Evolutionary conservation across 2,329 filamentous ascomycete genomes (phyloP), one percentile per base, ranked within the genome.

Genomic region (Thielaviopsis populi): DNA sequence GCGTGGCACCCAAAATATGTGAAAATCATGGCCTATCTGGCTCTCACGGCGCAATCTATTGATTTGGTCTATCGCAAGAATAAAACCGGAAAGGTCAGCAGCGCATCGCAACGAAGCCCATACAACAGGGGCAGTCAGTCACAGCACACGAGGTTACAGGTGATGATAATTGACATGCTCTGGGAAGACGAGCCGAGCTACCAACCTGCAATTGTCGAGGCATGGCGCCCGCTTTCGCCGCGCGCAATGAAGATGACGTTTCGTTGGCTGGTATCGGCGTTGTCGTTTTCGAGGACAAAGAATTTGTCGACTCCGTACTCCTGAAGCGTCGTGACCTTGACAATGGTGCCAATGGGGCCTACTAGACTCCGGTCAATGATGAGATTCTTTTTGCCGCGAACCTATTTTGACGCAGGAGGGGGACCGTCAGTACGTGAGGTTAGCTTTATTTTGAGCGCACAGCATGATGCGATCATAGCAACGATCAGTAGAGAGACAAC

Each of bases 261-360:
- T 71, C 89, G 86, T 76, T 97, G 94, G 71, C 87, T 95, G 19
- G 90, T 88, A 75, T 97, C 92, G 74, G 91, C 86, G 75, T 99
- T 97, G 71, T 87, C 84, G 75, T 96, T 97, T 75, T 99, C 94
- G 58, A 99, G 80, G 71, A 96, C 87, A 78, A 97, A 99, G 69
- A 96, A 89, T 74, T 95, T 95, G 75, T 97, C 91, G 69, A 99
- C 91, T 37, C 95, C 95, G 77, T 97, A 96, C 71, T 99, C 94
- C 72, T 97, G 90, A 17, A 96, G 81, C 10, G 89, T 92, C 24
- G 92, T 92, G 71, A 96, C 95, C 74, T 96, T 96, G 76, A 95
- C 90, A 69, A 99, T 87, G 66, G 92, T 81, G 66, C 91, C 90
- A 69, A 99, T 82, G 37, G 91, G 89, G 27, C 92, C 94, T 69